Evolutionary conservation across 305 asterid species (phyloP).

Genomic region (Solanum aculeatissimum): DNA sequence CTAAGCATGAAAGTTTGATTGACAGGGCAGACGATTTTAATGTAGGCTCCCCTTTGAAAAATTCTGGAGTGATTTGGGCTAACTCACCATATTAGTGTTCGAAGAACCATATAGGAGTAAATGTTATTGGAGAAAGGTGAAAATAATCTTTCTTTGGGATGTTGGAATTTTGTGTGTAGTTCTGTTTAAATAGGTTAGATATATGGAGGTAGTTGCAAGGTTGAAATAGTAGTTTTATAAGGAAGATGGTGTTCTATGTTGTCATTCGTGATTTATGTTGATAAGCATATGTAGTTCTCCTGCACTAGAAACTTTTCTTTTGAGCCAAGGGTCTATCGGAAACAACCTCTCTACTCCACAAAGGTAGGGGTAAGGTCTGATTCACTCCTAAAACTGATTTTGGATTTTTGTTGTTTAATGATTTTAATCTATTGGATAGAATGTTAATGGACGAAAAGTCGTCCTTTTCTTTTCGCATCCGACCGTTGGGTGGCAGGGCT

Average conservation of each 20-base stretch:
- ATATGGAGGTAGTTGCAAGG: neutral
- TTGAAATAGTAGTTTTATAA: neutral
- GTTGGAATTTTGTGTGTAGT: neutral
- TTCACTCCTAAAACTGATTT: neutral
- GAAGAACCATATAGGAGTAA: neutral
- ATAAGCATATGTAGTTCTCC: neutral
- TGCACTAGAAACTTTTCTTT: neutral
- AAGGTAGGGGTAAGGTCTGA: neutral
- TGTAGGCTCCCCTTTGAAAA: neutral
- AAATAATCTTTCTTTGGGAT: neutral
- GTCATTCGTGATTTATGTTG: neutral
- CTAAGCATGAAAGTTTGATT: neutral
- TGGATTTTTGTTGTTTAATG: neutral
- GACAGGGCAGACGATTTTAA: neutral
- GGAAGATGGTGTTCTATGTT: neutral
- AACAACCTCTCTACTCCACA: neutral
- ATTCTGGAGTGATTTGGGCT: neutral
- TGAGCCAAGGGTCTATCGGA: neutral
- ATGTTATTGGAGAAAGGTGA: neutral
- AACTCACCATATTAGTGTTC: neutral
- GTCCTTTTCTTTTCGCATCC: neutral
- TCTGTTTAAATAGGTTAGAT: neutral
- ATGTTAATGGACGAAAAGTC: neutral
- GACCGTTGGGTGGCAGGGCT: neutral
- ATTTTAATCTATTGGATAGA: neutral